Evolutionary conservation across 495 filamentous ascomycete genomes (phyloP), one percentile per base, ranked within the genome.

Genomic region (Aspergillus ellipticus): DNA sequence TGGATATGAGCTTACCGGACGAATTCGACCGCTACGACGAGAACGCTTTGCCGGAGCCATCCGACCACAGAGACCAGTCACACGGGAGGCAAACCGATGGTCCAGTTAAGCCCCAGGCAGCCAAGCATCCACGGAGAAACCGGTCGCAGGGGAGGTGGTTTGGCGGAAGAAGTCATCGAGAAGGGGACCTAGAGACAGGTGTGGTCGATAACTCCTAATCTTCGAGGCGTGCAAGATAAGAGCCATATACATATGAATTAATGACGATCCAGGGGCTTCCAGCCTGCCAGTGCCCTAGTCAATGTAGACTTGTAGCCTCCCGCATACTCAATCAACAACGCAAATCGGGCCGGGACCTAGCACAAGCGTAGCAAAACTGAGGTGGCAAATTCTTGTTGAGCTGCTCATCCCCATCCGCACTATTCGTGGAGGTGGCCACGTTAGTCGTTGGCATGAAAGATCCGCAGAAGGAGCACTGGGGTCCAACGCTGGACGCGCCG

Each of bases 331-430:
- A 4, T 29, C 26, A 69, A 79, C 81, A 55, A 39, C 42, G 57
- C 52, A 50, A 46, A 9, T 61, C 67, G 22, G 73, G 72, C 21
- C 69, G 60, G 20, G 80, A 83, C 62, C 83, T 74, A 45, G 76
- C 72, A 60, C 83, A 86, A 24, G 81, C 82, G 66, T 85, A 85
- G 61, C 83, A 86, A 49, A 84, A 70, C 42, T 67, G 55, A 49
- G 64, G 7, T 4, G 31, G 29, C 42, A 43, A 22, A 20, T n/a
- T 17, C 15, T 52, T 48, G 13, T 24, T 17, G 1, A 16, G 37
- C 5, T 39, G 48, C 21, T 33, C 33, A 13, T 22, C 42, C 16
- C 8, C 33, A 21, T 35, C 31, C 15, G 17, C 2, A 4, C 21
- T 16, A 4, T 24, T 48, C 6, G 20, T 42, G 24, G 24, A 28